Base-by-base conservation (phyloP, 2,329 filamentous ascomycete species). In the Juglanconis oblonga region DNA sequence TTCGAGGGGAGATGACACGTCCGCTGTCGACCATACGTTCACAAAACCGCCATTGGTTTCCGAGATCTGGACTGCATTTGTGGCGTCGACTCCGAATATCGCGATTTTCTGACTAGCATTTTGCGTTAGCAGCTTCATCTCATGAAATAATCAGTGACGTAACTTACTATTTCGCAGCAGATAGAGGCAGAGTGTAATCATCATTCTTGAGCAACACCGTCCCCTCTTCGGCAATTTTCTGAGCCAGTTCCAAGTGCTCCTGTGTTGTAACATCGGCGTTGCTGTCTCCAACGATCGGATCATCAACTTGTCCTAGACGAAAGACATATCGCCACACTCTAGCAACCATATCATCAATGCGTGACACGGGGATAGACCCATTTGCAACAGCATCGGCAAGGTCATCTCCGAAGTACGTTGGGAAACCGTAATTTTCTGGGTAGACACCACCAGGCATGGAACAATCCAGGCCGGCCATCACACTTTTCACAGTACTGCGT, bases 1-100 rank as follows among this genome's bases (percentile, higher is more conserved):
- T 10, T 63, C 59, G 11, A 64, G 56, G n/a, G 64, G 64, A 14
- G 59, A 42, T 32, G 62, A 57, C 5, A 64, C 56, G 33, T 61
- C 57, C 59, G 51, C 60, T 5, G 64, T 65, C 7, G 47, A 59
- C 32, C 62, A 17, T 17, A 17, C 58, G 24, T 62, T 64, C 11
- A 64, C 61, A 45, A 64, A 64, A 2, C 62, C 64, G 31, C 59
- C 65, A 49, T 63, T 58, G 29, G 62, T 63, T 42, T 65, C 62
- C 5, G 64, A 53, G 7, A 64, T 44, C 32, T 65, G 59, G 13
- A 14, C 50, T 13, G 42, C 42, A 14, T 62, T 52, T 10, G 61
- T 66, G 10, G 61, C 64, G 52, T 33, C 29, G 8, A 51, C 40
- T 3, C 61, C 61, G 48, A 63, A 64, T 4, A 63, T 55, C 17